Percentiles rank a stretch among this genome's conserved stretches.
phyloP scores from a whole-genome alignment of 2,329 filamentous ascomycete genomes.

The Colletotrichum agaves region DNA sequence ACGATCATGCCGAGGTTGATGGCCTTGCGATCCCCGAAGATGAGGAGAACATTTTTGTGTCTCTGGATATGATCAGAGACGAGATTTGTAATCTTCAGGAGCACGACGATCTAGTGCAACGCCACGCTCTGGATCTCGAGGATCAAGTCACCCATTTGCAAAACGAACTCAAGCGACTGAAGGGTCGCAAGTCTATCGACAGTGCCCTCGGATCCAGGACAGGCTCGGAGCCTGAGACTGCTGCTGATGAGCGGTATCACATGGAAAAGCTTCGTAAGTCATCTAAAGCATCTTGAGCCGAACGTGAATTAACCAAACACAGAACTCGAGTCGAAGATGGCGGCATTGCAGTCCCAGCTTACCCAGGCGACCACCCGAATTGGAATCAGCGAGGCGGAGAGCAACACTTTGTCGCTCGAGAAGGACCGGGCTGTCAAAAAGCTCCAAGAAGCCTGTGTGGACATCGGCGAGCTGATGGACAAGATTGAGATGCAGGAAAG shows the following conservation, averaged over 20 bases:
- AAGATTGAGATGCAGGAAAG: conserved; percentile 55
- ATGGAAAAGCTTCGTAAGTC: conserved; percentile 68
- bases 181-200: conserved; percentile 52
- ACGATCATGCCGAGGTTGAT: conserved; percentile 61
- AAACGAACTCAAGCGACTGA: conserved; percentile 57
- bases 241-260: conserved; percentile 55
- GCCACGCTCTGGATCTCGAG: conserved; percentile 64
- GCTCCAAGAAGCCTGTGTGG: conserved; percentile 69
- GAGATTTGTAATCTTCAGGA: conserved; percentile 66
- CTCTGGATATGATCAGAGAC: conserved; percentile 70
- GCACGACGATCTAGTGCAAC: conserved; percentile 65
- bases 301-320: conserved; percentile 16
- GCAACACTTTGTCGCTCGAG: conserved; percentile 70
- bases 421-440: conserved; percentile 73
- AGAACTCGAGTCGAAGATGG: conserved; percentile 70
- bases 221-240: conserved; percentile 55
- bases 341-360: conserved; percentile 69
- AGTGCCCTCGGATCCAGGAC: conserved; percentile 48
- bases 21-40: conserved; percentile 62
- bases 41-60: conserved; percentile 68
- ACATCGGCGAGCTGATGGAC: conserved; percentile 61
- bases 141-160: conserved; percentile 62
- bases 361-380: conserved; percentile 72
- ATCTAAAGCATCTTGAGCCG: not conserved
- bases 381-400: conserved; percentile 71